These are phyloP conservation scores for Fusarium acutatum DNA, from an alignment of 2,329 filamentous ascomycete genomes.

Conservation along the genomic window DNA sequence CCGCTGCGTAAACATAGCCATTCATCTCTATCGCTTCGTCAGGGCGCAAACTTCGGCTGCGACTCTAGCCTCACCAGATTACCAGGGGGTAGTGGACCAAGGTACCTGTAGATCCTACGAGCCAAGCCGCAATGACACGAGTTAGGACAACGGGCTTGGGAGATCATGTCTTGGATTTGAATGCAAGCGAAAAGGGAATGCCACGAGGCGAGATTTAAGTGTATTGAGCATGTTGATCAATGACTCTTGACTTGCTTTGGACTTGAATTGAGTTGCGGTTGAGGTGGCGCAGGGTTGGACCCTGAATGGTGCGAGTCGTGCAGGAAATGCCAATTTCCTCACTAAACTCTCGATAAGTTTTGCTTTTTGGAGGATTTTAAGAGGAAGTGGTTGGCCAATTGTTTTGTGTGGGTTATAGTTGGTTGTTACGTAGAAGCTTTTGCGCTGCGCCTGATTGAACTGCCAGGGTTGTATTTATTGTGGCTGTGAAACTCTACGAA, in stretches of 20 bases:
- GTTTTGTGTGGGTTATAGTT: not conserved
- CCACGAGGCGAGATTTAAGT: not conserved
- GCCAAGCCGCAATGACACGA: not conserved
- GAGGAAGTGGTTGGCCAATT: not conserved
- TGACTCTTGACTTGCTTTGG: not conserved
- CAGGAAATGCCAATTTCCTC: not conserved
- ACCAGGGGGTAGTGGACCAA: constrained; percentile 2
- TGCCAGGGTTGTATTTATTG: not conserved
- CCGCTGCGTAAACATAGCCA: not conserved
- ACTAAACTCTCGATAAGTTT: not conserved
- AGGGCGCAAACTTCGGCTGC: constrained; percentile 4
- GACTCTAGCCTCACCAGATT: not conserved
- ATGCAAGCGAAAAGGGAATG: no score
- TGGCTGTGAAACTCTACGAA: not conserved
- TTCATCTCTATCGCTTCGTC: not conserved
- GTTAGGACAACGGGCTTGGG: not conserved
- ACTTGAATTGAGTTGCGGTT: not conserved
- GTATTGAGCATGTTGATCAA: not conserved
- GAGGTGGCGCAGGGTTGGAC: not conserved
- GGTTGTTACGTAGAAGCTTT: not conserved
- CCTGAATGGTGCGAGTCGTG: not conserved
- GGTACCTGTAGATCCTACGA: not conserved
- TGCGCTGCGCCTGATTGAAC: not conserved
- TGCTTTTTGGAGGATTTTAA: no score
- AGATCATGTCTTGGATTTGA: not conserved